phyloP scores from a whole-genome alignment of 768 basidiomycete species.

The Naganishia vaughanmartiniae region DNA sequence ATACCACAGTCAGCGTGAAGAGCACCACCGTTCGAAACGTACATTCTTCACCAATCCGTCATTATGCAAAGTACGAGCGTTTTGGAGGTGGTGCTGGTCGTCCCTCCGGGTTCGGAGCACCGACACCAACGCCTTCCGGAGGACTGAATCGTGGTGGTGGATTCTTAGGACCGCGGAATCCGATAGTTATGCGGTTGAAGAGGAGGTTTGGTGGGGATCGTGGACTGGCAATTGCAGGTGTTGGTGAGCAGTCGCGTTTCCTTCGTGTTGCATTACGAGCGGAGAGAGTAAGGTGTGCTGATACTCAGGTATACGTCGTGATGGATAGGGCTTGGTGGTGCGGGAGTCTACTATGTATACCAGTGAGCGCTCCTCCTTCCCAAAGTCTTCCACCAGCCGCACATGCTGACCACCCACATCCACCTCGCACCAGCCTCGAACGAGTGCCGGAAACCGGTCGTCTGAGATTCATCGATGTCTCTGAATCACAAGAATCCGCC shows the following conservation, averaged over 20 bases:
- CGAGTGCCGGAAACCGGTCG: conserved; percentile 80
- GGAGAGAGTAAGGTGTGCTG: neutral
- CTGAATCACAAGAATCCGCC: conserved; percentile 36
- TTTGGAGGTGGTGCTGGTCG: conserved; percentile 28
- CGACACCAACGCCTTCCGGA: neutral
- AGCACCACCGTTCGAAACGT: neutral
- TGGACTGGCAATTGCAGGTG: conserved; percentile 42
- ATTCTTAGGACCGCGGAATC: conserved; percentile 8
- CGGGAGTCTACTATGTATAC: conserved; percentile 44
- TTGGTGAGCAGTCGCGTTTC: conserved; percentile 3
- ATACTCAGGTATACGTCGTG: too few relatives aligned
- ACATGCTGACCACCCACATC: neutral
- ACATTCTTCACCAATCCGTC: conserved; percentile 7
- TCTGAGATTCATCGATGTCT: conserved; percentile 80
- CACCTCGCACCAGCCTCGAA: conserved; percentile 65
- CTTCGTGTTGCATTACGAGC: neutral
- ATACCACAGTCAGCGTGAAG: too few relatives aligned
- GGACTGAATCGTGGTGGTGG: conserved; percentile 23
- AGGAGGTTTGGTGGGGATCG: conserved; percentile 46
- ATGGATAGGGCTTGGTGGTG: conserved; percentile 40
- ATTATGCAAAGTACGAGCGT: conserved; percentile 41
- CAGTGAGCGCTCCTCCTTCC: conserved; percentile 39
- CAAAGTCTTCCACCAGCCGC: neutral
- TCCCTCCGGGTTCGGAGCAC: conserved; percentile 8
- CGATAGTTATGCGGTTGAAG: conserved; percentile 35